These are phyloP conservation scores for Colletotrichum sp. DNA, from an alignment of 2,329 filamentous ascomycete species.

Conservation along the genomic window DNA sequence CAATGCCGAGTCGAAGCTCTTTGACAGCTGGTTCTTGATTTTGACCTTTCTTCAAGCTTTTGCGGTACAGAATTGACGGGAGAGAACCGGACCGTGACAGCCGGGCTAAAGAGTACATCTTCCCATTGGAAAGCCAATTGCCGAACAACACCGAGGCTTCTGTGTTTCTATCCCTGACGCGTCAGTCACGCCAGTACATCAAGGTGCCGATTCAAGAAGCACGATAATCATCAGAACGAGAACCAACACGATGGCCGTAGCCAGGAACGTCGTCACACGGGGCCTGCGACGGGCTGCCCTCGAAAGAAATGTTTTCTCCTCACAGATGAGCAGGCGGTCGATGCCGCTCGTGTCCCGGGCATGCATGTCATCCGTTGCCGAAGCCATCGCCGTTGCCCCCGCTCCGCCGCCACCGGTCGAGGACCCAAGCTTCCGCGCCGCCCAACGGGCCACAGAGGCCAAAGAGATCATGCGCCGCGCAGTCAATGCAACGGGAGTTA, in stretches of 20 bases:
- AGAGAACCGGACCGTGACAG: neutral
- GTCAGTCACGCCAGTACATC: neutral
- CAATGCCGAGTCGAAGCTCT: neutral
- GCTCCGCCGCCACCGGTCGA: constrained; percentile 6
- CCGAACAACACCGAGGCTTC: neutral
- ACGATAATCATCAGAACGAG: neutral
- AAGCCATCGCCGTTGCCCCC: constrained; percentile 6
- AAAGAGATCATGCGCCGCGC: constrained; percentile 51
- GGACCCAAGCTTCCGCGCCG: neutral
- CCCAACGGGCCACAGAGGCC: constrained; percentile 4
- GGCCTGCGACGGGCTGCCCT: neutral
- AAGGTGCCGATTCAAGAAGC: neutral
- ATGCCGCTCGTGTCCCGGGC: neutral
- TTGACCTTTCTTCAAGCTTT: neutral
- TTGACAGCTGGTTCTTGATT: neutral
- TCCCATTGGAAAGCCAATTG: neutral
- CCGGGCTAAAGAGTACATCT: neutral
- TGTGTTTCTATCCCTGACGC: neutral
- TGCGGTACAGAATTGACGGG: neutral
- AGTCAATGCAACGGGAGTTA: constrained; percentile 62
- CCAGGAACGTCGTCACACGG: neutral
- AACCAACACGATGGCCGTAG: neutral
- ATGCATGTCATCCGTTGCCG: constrained; percentile 13
- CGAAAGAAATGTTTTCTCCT: neutral
- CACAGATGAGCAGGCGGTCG: neutral